phyloP scores from a whole-genome alignment of 1,284 basidiomycete genomes.

The Tylopilus sp. region DNA sequence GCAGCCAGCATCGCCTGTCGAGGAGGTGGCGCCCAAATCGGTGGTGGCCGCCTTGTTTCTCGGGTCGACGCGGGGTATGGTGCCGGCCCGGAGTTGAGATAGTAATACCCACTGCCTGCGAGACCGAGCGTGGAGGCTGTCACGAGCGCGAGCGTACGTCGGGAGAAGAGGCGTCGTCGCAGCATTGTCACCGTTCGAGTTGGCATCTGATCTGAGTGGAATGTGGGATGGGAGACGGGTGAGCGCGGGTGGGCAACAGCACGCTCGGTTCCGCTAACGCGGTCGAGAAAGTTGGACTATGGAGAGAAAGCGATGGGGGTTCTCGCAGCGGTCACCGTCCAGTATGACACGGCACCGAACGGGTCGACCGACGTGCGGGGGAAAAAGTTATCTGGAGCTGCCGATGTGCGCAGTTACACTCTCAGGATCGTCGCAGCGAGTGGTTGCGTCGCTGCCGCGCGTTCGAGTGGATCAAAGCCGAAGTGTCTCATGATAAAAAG shows the following conservation, averaged over 20 bases:
- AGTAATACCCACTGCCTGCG: slow-evolving; percentile 62
- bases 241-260: background rate
- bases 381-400: background rate
- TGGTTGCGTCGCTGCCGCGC: no score
- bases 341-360: background rate
- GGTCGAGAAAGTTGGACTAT: background rate
- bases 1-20: slow-evolving; percentile 59
- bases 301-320: background rate
- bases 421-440: no score
- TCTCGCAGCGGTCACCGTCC: background rate
- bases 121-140: slow-evolving; percentile 49
- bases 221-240: no score
- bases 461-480: no score
- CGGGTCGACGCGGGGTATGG: slow-evolving; percentile 55
- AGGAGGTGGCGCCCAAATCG: slow-evolving; percentile 73
- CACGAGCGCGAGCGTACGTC: slow-evolving; percentile 49
- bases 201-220: background rate
- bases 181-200: slow-evolving; percentile 24
- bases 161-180: slow-evolving; percentile 48
- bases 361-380: background rate
- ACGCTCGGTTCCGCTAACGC: background rate
- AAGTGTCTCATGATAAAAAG: no score
- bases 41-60: slow-evolving; percentile 61
- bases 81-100: slow-evolving; percentile 65
- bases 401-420: background rate